Evolutionary conservation across 2,329 filamentous ascomycete genomes (phyloP).

Genomic region (Botrytis fabae): DNA sequence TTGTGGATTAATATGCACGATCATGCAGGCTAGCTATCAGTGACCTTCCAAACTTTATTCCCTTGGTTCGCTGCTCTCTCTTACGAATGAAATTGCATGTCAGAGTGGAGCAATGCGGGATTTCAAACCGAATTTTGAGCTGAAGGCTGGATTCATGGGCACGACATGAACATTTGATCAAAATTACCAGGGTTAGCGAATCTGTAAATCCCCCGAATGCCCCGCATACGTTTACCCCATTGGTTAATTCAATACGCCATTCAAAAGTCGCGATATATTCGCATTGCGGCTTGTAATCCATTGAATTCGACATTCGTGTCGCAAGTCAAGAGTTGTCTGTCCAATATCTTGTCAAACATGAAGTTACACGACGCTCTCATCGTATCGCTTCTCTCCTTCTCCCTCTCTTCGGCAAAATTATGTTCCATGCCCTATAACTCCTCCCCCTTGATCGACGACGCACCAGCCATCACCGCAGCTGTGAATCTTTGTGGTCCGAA

Average conservation of each 20-base stretch:
- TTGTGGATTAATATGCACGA: background rate
- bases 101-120: background rate
- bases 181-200: background rate
- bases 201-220: background rate
- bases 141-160: background rate
- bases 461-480: background rate
- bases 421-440: constrained; percentile 18
- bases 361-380: background rate
- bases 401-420: constrained; percentile 6
- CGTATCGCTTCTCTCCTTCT: constrained; percentile 2
- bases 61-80: background rate
- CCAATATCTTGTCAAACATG: background rate
- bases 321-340: background rate
- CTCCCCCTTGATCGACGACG: background rate
- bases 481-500: background rate
- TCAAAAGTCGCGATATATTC: background rate
- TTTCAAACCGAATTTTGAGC: background rate
- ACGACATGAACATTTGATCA: background rate
- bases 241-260: background rate
- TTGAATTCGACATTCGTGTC: background rate
- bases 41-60: background rate
- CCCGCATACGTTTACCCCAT: background rate
- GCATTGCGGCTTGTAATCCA: background rate
- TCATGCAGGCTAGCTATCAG: background rate
- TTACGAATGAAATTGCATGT: background rate